Evolutionary conservation across 345 rosid species (phyloP).

Genomic region (Acer negundo): DNA sequence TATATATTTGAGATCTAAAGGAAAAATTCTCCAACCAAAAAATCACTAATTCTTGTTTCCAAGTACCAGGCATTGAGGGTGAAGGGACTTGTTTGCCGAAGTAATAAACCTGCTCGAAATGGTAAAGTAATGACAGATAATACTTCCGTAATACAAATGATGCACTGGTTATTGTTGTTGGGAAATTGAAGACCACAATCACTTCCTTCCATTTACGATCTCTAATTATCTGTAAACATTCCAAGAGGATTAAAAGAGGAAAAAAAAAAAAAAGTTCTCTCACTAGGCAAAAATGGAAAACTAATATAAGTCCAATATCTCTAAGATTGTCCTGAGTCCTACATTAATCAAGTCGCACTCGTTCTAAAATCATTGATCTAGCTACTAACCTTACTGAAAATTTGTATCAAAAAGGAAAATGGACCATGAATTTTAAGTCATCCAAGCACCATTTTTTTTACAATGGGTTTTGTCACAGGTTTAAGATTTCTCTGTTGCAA

Average conservation of each 20-base stretch:
- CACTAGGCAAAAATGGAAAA: not conserved
- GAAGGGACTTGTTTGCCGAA: conserved; percentile 49
- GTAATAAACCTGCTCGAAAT: conserved; percentile 74
- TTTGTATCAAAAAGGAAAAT: not conserved
- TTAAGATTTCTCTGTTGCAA: not conserved
- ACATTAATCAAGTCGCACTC: not conserved
- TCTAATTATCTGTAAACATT: conserved; percentile 53
- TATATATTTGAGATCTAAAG: not conserved
- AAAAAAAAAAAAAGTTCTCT: not conserved
- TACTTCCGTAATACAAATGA: conserved; percentile 81
- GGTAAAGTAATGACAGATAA: conserved; percentile 67
- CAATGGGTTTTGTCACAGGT: not conserved
- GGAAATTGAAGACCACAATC: conserved; percentile 66
- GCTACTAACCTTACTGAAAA: not conserved
- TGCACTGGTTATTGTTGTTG: conserved; percentile 83
- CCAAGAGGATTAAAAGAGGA: conserved; percentile 15
- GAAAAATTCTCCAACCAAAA: not conserved
- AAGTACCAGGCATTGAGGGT: conserved; percentile 38
- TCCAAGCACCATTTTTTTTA: not conserved
- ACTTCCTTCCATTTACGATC: conserved; percentile 96
- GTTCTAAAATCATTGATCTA: not conserved
- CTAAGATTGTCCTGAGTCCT: not conserved
- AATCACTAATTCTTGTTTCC: not conserved
- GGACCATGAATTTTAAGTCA: not conserved
- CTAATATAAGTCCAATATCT: not conserved